Conservation (phyloP, 1,284 basidiomycete species). For the Boletellus deceptivus region DNA sequence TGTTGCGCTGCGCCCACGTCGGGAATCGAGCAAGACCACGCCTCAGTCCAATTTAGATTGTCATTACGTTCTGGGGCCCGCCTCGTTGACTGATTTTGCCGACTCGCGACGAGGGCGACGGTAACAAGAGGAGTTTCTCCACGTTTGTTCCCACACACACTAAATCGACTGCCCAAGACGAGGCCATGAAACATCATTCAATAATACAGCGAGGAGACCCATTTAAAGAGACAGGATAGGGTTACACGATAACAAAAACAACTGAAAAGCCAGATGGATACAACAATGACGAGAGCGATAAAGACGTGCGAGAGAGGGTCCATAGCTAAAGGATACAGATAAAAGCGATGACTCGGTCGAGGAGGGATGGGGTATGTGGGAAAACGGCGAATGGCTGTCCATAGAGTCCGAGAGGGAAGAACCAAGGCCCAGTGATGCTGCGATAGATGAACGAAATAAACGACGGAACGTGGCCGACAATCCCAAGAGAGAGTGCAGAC, state of each 20-base stretch:
- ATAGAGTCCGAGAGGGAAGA: slow-evolving; percentile 8
- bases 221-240: background rate
- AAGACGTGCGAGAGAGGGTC: slow-evolving; percentile 5
- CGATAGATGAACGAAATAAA: slow-evolving; percentile 16
- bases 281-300: slow-evolving; percentile 13
- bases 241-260: background rate
- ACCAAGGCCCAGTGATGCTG: background rate
- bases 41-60: slow-evolving; percentile 1
- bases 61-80: slow-evolving; percentile 4
- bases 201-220: background rate
- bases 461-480: slow-evolving; percentile 16
- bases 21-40: background rate
- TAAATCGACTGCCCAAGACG: too few species aligned
- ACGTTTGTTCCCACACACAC: too few species aligned
- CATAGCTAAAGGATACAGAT: slow-evolving; percentile 12
- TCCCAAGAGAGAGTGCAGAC: background rate
- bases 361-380: background rate
- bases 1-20: background rate
- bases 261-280: slow-evolving; percentile 13
- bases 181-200: too few species aligned
- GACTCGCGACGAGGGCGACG: slow-evolving; percentile 5
- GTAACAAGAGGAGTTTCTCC: slow-evolving; percentile 5
- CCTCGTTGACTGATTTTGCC: slow-evolving; percentile 1
- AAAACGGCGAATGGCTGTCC: slow-evolving; percentile 13
- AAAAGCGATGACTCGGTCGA: background rate